Base-by-base conservation (phyloP, 345 rosid genomes). In the Jatropha curcas region DNA sequence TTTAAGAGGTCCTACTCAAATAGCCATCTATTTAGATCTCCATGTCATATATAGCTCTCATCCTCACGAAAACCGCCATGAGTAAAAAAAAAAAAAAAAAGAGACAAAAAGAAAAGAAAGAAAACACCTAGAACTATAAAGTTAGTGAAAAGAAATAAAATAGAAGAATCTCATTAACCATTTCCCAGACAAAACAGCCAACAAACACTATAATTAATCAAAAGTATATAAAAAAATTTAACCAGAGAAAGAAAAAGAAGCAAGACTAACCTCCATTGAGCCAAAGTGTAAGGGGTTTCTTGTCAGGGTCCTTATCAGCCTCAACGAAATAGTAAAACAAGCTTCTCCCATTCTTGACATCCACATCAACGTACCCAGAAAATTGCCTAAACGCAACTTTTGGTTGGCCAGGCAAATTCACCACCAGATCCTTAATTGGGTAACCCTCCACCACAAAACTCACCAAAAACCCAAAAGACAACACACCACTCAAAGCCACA, bases 291-390 rank as follows among this genome's bases (percentile, higher is more conserved):
- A 94, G 90, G 28, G 98, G 95, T 77, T 86, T 92, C 34, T 73
- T 74, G 43, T 74, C 65, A 48, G 92, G 88, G 57, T 90, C 80
- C 43, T 75, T 77, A 51, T 89, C 89, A 31, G 98, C 97, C 77
- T 92, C 97, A 2, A 89, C 95, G 33, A 92, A 94, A 88, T 92
- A 94, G 79, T 94, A 94, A 74, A 92, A 94, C 85, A 94, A 83
- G 81, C 95, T 89, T 81, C 88, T 87, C 59, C 97, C 97, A 72
- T 84, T 81, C 70, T 83, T 82, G 31, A 78, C 83, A 79, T 94
- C 95, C 8, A 94, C 88, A 71, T 90, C 95, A 25, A 90, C 85
- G 67, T 94, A 92, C 68, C 98, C 95, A 73, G 97, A 86, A 79
- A 68, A 92, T 63, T 94, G 97, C 80, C 79, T 82, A 85, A 90